Conservation (phyloP, 768 basidiomycete genomes). For the Ramaria rubella region DNA sequence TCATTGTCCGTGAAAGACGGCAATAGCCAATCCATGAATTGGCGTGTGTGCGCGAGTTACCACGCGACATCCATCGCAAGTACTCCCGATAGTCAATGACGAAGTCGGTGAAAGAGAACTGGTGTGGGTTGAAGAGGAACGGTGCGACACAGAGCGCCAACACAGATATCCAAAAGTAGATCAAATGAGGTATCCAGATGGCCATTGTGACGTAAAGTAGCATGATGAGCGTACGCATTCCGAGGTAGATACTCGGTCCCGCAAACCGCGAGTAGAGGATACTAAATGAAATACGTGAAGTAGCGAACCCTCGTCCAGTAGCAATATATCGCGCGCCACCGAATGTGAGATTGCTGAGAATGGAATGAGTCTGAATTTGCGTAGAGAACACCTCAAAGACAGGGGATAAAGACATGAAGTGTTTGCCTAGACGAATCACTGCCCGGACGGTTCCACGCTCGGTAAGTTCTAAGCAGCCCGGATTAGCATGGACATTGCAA, state of each 20-base stretch:
- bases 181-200: slow-evolving; percentile 85
- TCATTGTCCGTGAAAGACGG: slow-evolving; percentile 93
- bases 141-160: slow-evolving; percentile 88
- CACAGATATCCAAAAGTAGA: slow-evolving; percentile 98
- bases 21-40: slow-evolving; percentile 99
- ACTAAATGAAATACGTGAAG: slow-evolving; percentile 88
- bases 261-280: slow-evolving; percentile 98
- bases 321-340: slow-evolving; percentile 99
- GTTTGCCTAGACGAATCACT: slow-evolving; percentile 84
- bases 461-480: slow-evolving; percentile 63
- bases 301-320: slow-evolving; percentile 98
- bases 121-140: slow-evolving; percentile 99
- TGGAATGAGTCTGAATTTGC: slow-evolving; percentile 97
- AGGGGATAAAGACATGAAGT: slow-evolving; percentile 90
- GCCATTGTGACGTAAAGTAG: slow-evolving; percentile 90
- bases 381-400: slow-evolving; percentile 98
- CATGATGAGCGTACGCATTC: slow-evolving; percentile 88
- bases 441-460: slow-evolving; percentile 94
- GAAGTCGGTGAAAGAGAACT: slow-evolving; percentile 95
- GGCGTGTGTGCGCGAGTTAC: slow-evolving; percentile 93
- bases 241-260: slow-evolving; percentile 96
- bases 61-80: slow-evolving; percentile 97
- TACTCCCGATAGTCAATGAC: slow-evolving; percentile 96
- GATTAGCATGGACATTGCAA: slow-evolving; percentile 12
- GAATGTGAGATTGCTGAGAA: slow-evolving; percentile 92